Percentiles rank a stretch among this genome's conserved stretches.
Conservation (phyloP, 352 stramenopile species). For the Pythium volutum region DNA sequence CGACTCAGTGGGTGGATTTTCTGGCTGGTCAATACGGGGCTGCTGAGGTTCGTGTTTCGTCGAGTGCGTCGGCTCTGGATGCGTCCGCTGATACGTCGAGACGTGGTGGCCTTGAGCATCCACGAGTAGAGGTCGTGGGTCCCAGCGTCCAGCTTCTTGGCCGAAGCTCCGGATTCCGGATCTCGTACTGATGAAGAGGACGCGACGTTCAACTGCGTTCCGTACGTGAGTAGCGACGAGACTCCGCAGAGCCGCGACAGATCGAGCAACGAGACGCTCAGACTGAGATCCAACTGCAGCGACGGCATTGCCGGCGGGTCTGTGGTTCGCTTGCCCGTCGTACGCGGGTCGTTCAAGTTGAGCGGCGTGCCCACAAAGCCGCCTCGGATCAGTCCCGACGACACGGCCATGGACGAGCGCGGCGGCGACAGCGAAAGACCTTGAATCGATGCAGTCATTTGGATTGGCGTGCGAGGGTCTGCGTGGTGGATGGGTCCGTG, state of each 20-base stretch:
- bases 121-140: conserved; percentile 23
- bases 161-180: background rate
- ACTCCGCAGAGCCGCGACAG: conserved; percentile 74
- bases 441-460: conserved; percentile 27
- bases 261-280: conserved; percentile 71
- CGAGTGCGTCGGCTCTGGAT: conserved; percentile 3
- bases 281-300: conserved; percentile 62
- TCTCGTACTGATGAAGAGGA: background rate
- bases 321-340: conserved; percentile 37
- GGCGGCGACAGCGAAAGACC: conserved; percentile 50
- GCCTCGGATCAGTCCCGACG: conserved; percentile 7
- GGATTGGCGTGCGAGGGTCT: conserved; percentile 61
- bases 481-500: conserved; percentile 68
- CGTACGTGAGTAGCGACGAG: conserved; percentile 69
- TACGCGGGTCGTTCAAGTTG: conserved; percentile 13
- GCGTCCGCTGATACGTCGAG: conserved; percentile 9
- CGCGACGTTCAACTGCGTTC: conserved; percentile 24
- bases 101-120: conserved; percentile 26
- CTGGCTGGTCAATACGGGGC: conserved; percentile 12
- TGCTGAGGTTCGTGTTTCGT: conserved; percentile 9
- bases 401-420: conserved; percentile 25
- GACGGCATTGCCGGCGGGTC: conserved; percentile 38
- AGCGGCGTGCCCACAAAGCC: conserved; percentile 1
- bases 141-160: conserved; percentile 17
- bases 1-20: conserved; percentile 39